Percentiles rank a stretch among this genome's conserved stretches.
These are phyloP conservation scores for Citrullus mucosospermus DNA, from an alignment of 306 rosid genomes.

Conservation along the genomic window DNA sequence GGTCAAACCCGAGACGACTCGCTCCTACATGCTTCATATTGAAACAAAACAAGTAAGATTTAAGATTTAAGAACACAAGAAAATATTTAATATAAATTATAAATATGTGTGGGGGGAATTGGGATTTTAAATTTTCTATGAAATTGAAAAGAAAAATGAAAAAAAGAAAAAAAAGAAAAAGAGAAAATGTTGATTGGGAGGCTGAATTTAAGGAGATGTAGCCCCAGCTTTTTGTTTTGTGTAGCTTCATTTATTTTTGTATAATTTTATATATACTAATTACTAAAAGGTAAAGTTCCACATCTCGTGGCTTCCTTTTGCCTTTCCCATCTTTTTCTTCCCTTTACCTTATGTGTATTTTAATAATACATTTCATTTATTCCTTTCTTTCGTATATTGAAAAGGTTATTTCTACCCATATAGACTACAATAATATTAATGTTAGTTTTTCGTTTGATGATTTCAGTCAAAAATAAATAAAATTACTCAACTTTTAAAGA, in stretches of 20 bases:
- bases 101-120: neutral
- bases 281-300: neutral
- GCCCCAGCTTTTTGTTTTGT: slow-evolving; percentile 5
- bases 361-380: neutral
- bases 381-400: neutral
- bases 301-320: neutral
- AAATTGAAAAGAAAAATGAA: neutral
- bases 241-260: neutral
- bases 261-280: neutral
- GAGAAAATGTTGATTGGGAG: neutral
- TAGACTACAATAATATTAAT: no score
- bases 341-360: neutral
- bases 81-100: neutral
- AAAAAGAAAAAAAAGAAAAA: neutral
- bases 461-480: no score
- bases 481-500: no score
- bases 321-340: neutral
- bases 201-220: neutral
- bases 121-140: neutral
- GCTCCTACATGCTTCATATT: slow-evolving; percentile 45
- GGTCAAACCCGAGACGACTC: slow-evolving; percentile 14
- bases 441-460: no score
- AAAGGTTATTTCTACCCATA: neutral
- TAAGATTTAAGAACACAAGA: no score
- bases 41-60: neutral